Base-by-base conservation (phyloP, 2,329 filamentous ascomycete species). In the Mariannaea sp. region DNA sequence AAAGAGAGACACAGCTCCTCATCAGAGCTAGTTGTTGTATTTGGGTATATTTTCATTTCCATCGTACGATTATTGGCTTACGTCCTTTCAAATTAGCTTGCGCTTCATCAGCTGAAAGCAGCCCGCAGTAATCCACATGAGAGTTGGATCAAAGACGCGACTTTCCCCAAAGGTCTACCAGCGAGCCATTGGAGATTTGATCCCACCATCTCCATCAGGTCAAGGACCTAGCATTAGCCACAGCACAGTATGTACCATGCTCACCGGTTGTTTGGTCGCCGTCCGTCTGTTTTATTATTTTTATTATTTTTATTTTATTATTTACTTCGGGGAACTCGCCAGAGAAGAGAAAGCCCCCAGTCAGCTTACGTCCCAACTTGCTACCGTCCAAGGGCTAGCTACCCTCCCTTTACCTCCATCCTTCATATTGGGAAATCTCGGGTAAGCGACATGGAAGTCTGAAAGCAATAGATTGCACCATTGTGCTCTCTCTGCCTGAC, bases 211-310 rank as follows among this genome's bases (percentile, higher is more conserved):
- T 33, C 41, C 36, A n/a, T 17, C 35, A 43, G 14, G 40, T 45
- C 55, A 57, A 38, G 54, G 55, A 55, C 51, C 36, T 16, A 51
- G 43, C 43, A 45, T 57, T 36, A 29, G 39, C n/a, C n/a, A n/a
- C n/a, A n/a, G n/a, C n/a, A n/a, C n/a, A n/a, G n/a, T n/a, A n/a
- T n/a, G 50, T 12, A 22, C 9, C 42, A 33, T 38, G 7, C 35
- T 54, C 40, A 54, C 52, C 45, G 40, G 30, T 35, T 49, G 35
- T 49, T 39, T 16, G 32, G 16, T 6, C 17, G 13, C 27, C 44
- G 3, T 20, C 30, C 27, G 19, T n/a, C 17, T 17, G n/a, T n/a
- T n/a, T n/a, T n/a, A n/a, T n/a, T n/a, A n/a, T n/a, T n/a, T n/a
- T n/a, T n/a, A n/a, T n/a, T n/a, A n/a, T n/a, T n/a, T n/a, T n/a